Evolutionary conservation across 2,329 filamentous ascomycete genomes (phyloP), one percentile per base, ranked within the genome.

Genomic region (Orbilia oligospora): DNA sequence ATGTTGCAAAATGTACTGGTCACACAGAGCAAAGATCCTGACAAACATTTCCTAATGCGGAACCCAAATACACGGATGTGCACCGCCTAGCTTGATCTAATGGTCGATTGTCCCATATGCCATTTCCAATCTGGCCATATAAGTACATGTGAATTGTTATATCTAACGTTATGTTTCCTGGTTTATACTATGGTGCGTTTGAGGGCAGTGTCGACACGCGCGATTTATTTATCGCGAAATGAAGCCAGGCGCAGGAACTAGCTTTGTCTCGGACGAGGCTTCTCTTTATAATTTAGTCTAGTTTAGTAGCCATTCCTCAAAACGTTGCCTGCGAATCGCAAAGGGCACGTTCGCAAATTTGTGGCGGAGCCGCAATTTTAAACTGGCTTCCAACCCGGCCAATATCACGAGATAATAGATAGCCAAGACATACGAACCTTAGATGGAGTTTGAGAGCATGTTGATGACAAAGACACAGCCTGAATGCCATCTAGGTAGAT

Each of bases 331-430:
- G 48, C 68, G 56, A 65, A 65, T 71, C 58, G 44, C 20, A 18
- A 22, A 30, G 24, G n/a, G 48, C 69, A 71, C 69, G 58, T 65
- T 65, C n/a, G n/a, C n/a, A n/a, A n/a, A n/a, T n/a, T n/a, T 18
- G 68, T 64, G 68, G 68, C 68, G 24, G 56, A 64, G 68, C 68
- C 68, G 55, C 68, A 71, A 64, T 71, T 44, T 61, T 69, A 56
- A 70, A n/a, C 33, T 38, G 33, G 44, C 53, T 41, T 64, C 22
- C 20, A n/a, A 63, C 22, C 16, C 6, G 16, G 38, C 10, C 36
- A 61, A 44, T 14, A 41, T 61, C 36, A 64, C 18, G 12, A 46
- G 36, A 64, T 41, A 16, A 14, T 44, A 6, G 55, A 41, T 44
- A 3, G 30, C 36, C 55, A 22, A 24, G 18, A 44, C 55, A 10